Evolutionary conservation across 331 rosid genomes (phyloP).

Genomic region (Malus hybrid): DNA sequence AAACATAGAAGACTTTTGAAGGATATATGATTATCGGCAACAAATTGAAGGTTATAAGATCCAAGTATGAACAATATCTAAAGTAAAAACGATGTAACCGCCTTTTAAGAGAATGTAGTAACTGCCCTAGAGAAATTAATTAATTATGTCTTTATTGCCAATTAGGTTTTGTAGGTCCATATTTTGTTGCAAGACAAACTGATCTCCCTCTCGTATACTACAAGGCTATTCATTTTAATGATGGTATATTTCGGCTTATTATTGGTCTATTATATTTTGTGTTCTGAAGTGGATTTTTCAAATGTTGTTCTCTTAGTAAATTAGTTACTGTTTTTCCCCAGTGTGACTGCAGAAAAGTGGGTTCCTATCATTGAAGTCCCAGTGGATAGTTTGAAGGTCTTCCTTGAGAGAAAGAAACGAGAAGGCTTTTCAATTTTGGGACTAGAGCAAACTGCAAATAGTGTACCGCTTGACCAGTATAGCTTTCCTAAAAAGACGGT

Average conservation of each 20-base stretch:
- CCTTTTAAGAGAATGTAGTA: not conserved
- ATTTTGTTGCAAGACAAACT: not conserved
- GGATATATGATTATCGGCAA: too few species aligned
- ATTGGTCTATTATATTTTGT: not conserved
- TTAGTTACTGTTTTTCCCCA: conserved; percentile 28
- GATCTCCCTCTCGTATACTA: not conserved
- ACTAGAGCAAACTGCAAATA: conserved; percentile 96
- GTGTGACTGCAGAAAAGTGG: conserved; percentile 99
- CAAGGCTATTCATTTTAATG: not conserved
- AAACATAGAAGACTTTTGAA: too few species aligned
- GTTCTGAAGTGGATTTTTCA: not conserved
- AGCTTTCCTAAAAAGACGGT: conserved; percentile 70
- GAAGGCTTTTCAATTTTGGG: conserved; percentile 95
- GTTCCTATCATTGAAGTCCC: conserved; percentile 92
- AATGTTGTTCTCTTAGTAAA: not conserved
- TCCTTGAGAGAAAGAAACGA: conserved; percentile 74
- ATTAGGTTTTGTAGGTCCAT: not conserved
- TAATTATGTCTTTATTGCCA: not conserved
- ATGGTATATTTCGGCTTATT: not conserved
- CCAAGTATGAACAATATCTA: not conserved
- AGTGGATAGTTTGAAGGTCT: conserved; percentile 65
- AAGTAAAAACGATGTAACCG: too few species aligned
- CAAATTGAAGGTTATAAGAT: too few species aligned
- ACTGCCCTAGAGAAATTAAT: not conserved
- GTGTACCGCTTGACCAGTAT: conserved; percentile 74